phyloP scores from a whole-genome alignment of 345 rosid species.

The Theobroma cacao region DNA sequence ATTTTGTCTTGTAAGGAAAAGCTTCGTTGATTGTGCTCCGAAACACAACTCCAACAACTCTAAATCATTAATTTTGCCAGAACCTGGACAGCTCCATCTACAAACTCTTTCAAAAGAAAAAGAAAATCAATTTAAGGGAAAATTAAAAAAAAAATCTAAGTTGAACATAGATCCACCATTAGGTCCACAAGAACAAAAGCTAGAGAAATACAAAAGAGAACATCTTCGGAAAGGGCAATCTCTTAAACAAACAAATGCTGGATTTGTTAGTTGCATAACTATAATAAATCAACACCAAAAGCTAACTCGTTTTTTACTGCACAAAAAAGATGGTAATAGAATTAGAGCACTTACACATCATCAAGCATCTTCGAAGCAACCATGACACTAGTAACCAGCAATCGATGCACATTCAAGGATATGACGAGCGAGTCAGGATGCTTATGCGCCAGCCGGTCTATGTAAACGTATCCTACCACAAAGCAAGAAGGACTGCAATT shows the following conservation, averaged over 20 bases:
- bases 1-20: too few species aligned
- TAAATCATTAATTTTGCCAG: too few species aligned
- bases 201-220: not conserved
- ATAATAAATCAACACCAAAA: not conserved
- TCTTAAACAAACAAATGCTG: not conserved
- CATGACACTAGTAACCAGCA: slow-evolving; percentile 83
- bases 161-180: too few species aligned
- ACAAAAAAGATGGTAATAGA: not conserved
- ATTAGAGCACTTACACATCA: slow-evolving; percentile 64
- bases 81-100: too few species aligned
- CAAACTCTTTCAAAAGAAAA: not conserved
- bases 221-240: too few species aligned
- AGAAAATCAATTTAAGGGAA: not conserved
- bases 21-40: too few species aligned
- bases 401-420: slow-evolving; percentile 73
- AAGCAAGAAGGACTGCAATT: slow-evolving; percentile 87
- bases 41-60: too few species aligned
- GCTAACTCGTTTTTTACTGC: too few species aligned
- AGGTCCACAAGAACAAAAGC: too few species aligned
- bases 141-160: too few species aligned
- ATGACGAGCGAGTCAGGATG: slow-evolving; percentile 72
- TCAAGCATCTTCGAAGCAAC: slow-evolving; percentile 90
- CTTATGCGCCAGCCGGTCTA: slow-evolving; percentile 70
- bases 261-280: not conserved
- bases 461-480: slow-evolving; percentile 76